These are phyloP conservation scores for Penicillium flavigenum DNA, from an alignment of 495 filamentous ascomycete species.

Conservation along the genomic window DNA sequence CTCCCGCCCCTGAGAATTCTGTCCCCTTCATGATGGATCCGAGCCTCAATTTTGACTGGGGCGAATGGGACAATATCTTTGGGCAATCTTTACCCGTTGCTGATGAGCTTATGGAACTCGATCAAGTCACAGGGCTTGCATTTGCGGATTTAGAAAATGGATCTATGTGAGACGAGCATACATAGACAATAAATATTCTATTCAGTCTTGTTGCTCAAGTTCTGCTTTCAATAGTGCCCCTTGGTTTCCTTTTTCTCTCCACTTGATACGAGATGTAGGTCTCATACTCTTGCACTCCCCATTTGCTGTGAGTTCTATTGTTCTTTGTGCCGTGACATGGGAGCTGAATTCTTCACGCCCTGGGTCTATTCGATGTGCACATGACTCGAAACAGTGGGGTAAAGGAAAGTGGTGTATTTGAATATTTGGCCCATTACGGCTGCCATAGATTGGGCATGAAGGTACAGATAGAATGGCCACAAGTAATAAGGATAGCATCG, in stretches of 20 bases:
- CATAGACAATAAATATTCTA: not conserved
- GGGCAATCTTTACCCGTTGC: conserved; percentile 49
- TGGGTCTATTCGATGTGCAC: not conserved
- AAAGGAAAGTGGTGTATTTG: too few species aligned
- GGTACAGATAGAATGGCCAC: too few species aligned
- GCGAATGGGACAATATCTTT: conserved; percentile 52
- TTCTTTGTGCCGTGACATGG: not conserved
- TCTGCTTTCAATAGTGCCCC: too few species aligned
- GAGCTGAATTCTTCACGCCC: not conserved
- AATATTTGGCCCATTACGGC: too few species aligned
- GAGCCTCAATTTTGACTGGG: conserved; percentile 50
- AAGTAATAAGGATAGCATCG: too few species aligned
- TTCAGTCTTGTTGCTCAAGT: too few species aligned
- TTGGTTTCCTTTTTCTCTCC: too few species aligned
- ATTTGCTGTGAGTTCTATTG: not conserved
- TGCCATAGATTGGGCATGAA: too few species aligned
- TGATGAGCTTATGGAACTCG: conserved; percentile 48
- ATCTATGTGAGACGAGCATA: not conserved
- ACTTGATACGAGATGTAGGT: too few species aligned
- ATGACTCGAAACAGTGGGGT: too few species aligned
- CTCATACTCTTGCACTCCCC: too few species aligned
- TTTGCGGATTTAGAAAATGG: not conserved
- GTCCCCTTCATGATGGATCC: conserved; percentile 46
- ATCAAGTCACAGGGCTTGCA: conserved; percentile 40
- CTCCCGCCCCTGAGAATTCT: conserved; percentile 8